Percentiles rank a stretch among this genome's conserved stretches.
phyloP scores from a whole-genome alignment of 768 basidiomycete genomes.

The Panaeolus cyanescens region DNA sequence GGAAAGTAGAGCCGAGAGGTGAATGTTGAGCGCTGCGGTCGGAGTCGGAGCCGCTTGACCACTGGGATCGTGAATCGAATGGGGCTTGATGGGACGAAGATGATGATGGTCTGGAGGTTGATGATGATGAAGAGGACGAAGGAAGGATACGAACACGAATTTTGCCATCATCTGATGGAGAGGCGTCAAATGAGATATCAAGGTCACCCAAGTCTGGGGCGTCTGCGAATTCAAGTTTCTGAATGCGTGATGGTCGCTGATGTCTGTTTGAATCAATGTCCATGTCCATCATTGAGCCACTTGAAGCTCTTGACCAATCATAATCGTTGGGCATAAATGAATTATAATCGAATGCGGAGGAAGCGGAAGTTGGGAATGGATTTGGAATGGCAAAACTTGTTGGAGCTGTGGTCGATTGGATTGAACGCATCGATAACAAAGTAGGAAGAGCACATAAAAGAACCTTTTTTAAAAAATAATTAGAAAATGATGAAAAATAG shows the following conservation, averaged over 20 bases:
- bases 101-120: constrained; percentile 24
- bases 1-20: constrained; percentile 11
- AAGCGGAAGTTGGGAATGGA: constrained; percentile 40
- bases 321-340: constrained; percentile 52
- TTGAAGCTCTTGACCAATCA: constrained; percentile 50
- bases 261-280: constrained; percentile 35
- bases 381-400: constrained; percentile 58
- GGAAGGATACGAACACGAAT: constrained; percentile 76
- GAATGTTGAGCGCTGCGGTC: constrained; percentile 15
- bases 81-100: constrained; percentile 26
- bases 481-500: constrained; percentile 3
- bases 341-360: constrained; percentile 49
- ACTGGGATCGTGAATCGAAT: constrained; percentile 24
- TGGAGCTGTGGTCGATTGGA: constrained; percentile 52
- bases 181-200: constrained; percentile 74
- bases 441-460: constrained; percentile 78
- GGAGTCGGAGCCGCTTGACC: constrained; percentile 7
- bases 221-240: constrained; percentile 61
- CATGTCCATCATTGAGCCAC: constrained; percentile 47
- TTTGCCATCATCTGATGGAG: constrained; percentile 64
- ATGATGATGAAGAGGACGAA: constrained; percentile 35
- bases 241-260: constrained; percentile 34
- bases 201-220: constrained; percentile 55
- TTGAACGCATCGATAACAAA: constrained; percentile 62
- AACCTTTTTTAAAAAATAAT: constrained; percentile 42